Base-by-base conservation (phyloP, 2,329 filamentous ascomycete species). In the Colletotrichum sp. region DNA sequence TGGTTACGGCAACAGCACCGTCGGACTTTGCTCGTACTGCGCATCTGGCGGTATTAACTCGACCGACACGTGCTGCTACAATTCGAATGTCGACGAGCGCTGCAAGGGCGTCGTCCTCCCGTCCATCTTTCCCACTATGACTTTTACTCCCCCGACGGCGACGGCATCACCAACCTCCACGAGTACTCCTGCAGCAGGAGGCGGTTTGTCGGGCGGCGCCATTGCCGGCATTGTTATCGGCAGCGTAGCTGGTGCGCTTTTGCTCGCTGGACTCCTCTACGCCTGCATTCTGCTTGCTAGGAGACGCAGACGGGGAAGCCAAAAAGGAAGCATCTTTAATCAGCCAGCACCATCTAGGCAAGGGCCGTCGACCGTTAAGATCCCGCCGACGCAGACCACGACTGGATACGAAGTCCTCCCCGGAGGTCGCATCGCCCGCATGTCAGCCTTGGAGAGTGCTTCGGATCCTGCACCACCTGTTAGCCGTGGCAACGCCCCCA, bases 61-160 rank as follows among this genome's bases (percentile, higher is more conserved):
- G 12, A 98, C 96, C 66, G 96, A 98, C 83, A 97, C 96, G 5
- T 99, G 97, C 87, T 99, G 97, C 84, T 93, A 96, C 81, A 95
- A 92, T 80, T 93, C 96, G 7, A 89, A 95, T 77, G 93, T 94
- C n/a, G 91, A 95, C 74, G 86, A 87, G 30, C 91, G 93, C 77
- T 99, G 97, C 83, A 86, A 91, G 66, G 91, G 91, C 66, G 94
- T 99, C n/a, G 88, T 90, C 30, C 87, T 99, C 8, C 97, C 97
- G 0, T 91, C 92, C 1, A 93, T 96, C 64, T 92, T 92, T 16
- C 90, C 94, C 13, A 93, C 93, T 12, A 91, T 96, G 77, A 89
- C 89, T 8, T 91, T 94, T 74, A 85, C 87, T 8, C 84, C 86
- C 5, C 84, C 88, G 18, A 88, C 87, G 2, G 81, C 87, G 9